phyloP scores from a whole-genome alignment of 768 basidiomycete genomes.

The Cyclocybe aegerita region DNA sequence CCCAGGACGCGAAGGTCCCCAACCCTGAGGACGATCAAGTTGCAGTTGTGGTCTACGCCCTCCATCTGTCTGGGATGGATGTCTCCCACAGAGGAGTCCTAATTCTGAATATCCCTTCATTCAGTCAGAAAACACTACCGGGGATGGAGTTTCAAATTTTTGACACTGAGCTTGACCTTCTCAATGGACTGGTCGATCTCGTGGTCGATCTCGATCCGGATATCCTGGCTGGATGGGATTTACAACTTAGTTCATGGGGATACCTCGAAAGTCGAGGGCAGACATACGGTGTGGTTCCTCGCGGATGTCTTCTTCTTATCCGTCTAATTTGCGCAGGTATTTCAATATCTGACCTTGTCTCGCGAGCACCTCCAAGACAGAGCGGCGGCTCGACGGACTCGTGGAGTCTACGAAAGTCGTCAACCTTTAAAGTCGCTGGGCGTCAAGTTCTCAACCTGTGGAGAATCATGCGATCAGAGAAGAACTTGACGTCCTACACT shows the following conservation, averaged over 20 bases:
- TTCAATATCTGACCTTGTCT: slow-evolving; percentile 70
- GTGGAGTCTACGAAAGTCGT: slow-evolving; percentile 74
- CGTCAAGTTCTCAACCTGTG: slow-evolving; percentile 92
- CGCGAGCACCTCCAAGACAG: slow-evolving; percentile 62
- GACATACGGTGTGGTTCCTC: slow-evolving; percentile 47
- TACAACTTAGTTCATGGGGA: slow-evolving; percentile 88
- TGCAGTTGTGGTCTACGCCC: slow-evolving; percentile 69
- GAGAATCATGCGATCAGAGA: slow-evolving; percentile 88
- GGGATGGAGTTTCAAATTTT: slow-evolving; percentile 51
- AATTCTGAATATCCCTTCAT: slow-evolving; percentile 40
- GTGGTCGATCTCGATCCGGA: slow-evolving; percentile 86
- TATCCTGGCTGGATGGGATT: slow-evolving; percentile 89
- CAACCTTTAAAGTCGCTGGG: slow-evolving; percentile 82
- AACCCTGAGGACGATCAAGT: slow-evolving; percentile 69
- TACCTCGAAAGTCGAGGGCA: slow-evolving; percentile 73
- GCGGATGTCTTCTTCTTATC: background rate
- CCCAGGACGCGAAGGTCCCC: slow-evolving; percentile 57
- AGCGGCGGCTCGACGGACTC: slow-evolving; percentile 43
- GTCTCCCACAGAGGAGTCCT: slow-evolving; percentile 48
- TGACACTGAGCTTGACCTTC: slow-evolving; percentile 71
- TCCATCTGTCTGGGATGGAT: slow-evolving; percentile 50
- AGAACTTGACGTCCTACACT: slow-evolving; percentile 73
- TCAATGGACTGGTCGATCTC: slow-evolving; percentile 75
- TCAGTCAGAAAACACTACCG: slow-evolving; percentile 42
- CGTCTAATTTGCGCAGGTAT: slow-evolving; percentile 51